Base-by-base conservation (phyloP, 345 rosid genomes). In the Reutealis trisperma region DNA sequence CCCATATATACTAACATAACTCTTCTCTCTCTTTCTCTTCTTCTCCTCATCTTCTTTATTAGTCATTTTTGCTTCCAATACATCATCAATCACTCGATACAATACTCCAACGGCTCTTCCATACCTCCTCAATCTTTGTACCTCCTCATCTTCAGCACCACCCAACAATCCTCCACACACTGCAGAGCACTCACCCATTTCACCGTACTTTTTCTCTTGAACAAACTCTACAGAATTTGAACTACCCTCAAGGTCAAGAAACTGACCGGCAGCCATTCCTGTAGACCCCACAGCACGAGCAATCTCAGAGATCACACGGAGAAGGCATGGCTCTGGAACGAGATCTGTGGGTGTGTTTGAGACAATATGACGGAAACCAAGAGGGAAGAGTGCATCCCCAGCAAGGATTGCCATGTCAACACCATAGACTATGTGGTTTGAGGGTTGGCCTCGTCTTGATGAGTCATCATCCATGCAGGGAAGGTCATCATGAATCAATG, bases 241-340 rank as follows among this genome's bases (percentile, higher is more conserved):
- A 11, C 86, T 89, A 19, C 98, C 98, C 77, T 93, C 92, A 15
- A 93, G 93, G 81, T 96, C 97, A 32, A 91, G 87, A 82, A 88
- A 96, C 88, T 96, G 98, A 16, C 99, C 98, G 0, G 99, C 98
- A 70, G 97, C 96, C 98, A 95, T 95, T 73, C 97, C 99, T 3
- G 91, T 86, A 37, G 98, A 95, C 1, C 99, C 99, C 49, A 95
- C 98, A 11, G 93, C 80, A 76, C 93, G 96, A 47, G 99, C 98
- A 6, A 95, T 95, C 89, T 95, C 98, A 0, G 96, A 80, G 67
- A 92, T 88, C 85, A 95, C 90, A 34, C 87, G 90, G 75, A 95
- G 93, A 49, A 95, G 32, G 44, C 86, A 82, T 45, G 89, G 0
- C 72, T 75, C 92, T 6, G 97, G 98, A 49, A 91, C 97, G 34